Conservation (phyloP, 495 filamentous ascomycete species). For the Lineolata rhizophorae region DNA sequence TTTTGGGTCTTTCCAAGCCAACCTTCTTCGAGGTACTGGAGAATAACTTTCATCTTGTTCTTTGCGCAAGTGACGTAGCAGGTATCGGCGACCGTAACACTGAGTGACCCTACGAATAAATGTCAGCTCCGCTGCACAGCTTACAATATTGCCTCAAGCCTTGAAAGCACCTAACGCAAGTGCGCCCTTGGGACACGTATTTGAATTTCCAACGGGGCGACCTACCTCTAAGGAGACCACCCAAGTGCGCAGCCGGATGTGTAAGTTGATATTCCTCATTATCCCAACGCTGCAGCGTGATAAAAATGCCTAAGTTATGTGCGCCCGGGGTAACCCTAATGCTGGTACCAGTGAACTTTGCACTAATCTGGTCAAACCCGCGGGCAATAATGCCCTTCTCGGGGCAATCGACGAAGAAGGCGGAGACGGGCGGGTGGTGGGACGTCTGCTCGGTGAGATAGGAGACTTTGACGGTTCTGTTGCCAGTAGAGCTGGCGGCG, state of each 20-base stretch:
- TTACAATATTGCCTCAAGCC: too few species aligned
- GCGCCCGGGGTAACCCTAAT: slow-evolving; percentile 76
- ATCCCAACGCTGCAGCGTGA: slow-evolving; percentile 56
- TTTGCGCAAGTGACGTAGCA: slow-evolving; percentile 72
- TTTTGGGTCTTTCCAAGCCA: slow-evolving; percentile 87
- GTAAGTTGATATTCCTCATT: slow-evolving; percentile 88
- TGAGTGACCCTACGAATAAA: slow-evolving; percentile 28
- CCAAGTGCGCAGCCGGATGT: slow-evolving; percentile 81
- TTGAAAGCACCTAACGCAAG: too few species aligned
- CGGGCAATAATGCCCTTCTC: slow-evolving; percentile 74
- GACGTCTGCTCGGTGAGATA: slow-evolving; percentile 97
- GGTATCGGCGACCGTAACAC: slow-evolving; percentile 68
- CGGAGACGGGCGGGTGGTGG: slow-evolving; percentile 92
- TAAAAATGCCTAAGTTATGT: slow-evolving; percentile 89
- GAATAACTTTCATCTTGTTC: slow-evolving; percentile 72
- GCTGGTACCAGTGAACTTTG: slow-evolving; percentile 93
- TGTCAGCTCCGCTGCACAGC: too few species aligned
- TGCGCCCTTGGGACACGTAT: too few species aligned
- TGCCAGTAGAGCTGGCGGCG: slow-evolving; percentile 22
- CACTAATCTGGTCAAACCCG: slow-evolving; percentile 87
- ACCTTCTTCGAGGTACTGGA: slow-evolving; percentile 82
- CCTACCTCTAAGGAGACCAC: slow-evolving; percentile 63
- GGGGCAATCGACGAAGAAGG: slow-evolving; percentile 83
- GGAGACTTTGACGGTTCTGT: slow-evolving; percentile 41
- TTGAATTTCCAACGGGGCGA: too few species aligned